Conservation (phyloP, 805 yeast genomes). For the Millerozyma miso region DNA sequence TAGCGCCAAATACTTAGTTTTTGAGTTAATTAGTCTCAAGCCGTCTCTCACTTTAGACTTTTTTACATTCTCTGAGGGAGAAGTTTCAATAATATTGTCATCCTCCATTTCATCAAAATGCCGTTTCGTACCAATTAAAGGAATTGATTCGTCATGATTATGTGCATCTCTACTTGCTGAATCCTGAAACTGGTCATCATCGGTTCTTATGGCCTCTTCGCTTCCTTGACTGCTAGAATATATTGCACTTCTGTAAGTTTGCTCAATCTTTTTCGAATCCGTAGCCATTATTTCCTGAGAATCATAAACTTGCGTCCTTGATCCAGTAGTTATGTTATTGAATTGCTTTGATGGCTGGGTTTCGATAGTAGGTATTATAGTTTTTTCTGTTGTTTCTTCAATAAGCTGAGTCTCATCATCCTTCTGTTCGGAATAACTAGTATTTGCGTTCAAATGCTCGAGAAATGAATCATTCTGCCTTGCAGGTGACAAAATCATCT, state of each 20-base stretch:
- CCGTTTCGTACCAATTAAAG: neutral
- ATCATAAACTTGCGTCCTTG: slow-evolving; percentile 31
- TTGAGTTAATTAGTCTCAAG: neutral
- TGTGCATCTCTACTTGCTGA: neutral
- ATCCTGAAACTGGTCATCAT: slow-evolving; percentile 11
- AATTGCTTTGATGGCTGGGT: neutral
- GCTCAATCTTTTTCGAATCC: slow-evolving; percentile 5
- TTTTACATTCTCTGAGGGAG: neutral
- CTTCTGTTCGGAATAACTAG: neutral
- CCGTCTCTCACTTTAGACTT: neutral
- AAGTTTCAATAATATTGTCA: neutral
- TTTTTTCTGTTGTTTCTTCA: neutral
- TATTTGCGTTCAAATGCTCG: neutral
- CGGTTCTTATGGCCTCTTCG: slow-evolving; percentile 10
- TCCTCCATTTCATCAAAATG: neutral
- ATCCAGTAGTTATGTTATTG: slow-evolving; percentile 10
- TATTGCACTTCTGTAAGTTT: slow-evolving; percentile 11
- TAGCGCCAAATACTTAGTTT: neutral
- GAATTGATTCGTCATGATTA: neutral
- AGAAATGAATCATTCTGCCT: neutral
- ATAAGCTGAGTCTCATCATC: neutral
- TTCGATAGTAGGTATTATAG: neutral
- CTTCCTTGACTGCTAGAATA: slow-evolving; percentile 17
- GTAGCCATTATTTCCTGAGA: slow-evolving; percentile 17
- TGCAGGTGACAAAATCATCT: slow-evolving; percentile 3